Conservation (phyloP, 345 rosid species). For the Jatropha curcas region DNA sequence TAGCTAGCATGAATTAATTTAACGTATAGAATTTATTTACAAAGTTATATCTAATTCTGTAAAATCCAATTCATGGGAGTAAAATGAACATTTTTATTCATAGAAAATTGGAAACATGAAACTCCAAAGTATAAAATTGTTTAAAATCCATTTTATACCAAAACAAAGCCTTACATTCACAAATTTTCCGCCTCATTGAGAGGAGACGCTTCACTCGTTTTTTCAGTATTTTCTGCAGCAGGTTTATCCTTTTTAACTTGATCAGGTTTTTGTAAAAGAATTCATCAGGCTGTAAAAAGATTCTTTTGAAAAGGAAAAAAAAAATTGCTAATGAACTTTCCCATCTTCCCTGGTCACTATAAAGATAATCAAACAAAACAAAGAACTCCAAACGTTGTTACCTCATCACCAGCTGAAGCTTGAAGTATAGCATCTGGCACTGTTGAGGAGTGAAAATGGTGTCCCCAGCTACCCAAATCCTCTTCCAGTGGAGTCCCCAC, state of each 20-base stretch:
- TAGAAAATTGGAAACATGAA: too few species aligned
- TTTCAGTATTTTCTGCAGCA: not conserved
- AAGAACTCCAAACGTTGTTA: conserved; percentile 20
- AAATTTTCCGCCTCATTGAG: too few species aligned
- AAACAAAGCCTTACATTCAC: too few species aligned
- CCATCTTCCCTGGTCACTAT: too few species aligned
- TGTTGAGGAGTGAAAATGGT: conserved; percentile 66
- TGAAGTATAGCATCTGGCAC: conserved; percentile 85
- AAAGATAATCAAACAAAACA: conserved; percentile 5
- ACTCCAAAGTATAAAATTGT: too few species aligned
- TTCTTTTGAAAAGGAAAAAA: too few species aligned
- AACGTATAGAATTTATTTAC: too few species aligned
- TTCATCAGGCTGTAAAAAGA: not conserved
- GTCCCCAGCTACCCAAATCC: conserved; percentile 90
- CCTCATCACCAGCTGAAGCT: conserved; percentile 97
- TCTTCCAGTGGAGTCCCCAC: conserved; percentile 89
- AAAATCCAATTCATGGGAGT: too few species aligned
- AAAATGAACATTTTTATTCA: too few species aligned
- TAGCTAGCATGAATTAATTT: too few species aligned
- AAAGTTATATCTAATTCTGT: too few species aligned
- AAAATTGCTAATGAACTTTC: not conserved
- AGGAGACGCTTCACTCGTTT: not conserved
- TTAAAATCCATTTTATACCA: too few species aligned
- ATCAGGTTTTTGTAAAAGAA: not conserved
- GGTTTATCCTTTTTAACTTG: not conserved